Conservation (phyloP, 1,284 basidiomycete species). For the Fomitopsis palustris region DNA sequence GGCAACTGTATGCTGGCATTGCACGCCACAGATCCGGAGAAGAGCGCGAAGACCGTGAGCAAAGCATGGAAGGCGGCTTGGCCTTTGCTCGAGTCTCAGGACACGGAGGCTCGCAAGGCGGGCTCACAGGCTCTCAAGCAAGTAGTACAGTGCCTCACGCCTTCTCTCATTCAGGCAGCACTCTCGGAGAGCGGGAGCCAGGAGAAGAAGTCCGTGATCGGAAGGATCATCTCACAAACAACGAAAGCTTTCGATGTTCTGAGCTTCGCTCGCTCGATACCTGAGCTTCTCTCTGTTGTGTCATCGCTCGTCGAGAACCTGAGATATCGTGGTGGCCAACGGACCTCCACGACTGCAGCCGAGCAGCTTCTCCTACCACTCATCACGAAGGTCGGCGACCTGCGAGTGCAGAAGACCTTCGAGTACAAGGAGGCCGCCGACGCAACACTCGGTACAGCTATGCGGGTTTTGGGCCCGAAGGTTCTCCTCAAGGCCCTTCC, state of each 20-base stretch:
- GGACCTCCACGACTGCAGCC: slow-evolving; percentile 55
- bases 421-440: slow-evolving; percentile 92
- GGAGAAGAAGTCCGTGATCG: slow-evolving; percentile 55
- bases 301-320: slow-evolving; percentile 52
- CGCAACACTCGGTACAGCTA: slow-evolving; percentile 74
- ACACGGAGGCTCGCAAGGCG: slow-evolving; percentile 54
- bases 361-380: slow-evolving; percentile 71
- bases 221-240: slow-evolving; percentile 59
- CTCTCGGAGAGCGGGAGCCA: slow-evolving; percentile 37
- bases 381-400: slow-evolving; percentile 72
- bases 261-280: slow-evolving; percentile 63
- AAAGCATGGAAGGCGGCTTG: slow-evolving; percentile 79
- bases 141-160: slow-evolving; percentile 68
- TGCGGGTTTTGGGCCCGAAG: slow-evolving; percentile 85
- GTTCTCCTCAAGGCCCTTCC: slow-evolving; percentile 77
- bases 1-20: slow-evolving; percentile 68
- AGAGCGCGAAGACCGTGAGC: slow-evolving; percentile 50
- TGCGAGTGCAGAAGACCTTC: slow-evolving; percentile 80
- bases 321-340: slow-evolving; percentile 34
- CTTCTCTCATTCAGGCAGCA: slow-evolving; percentile 54
- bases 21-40: slow-evolving; percentile 42
- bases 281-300: slow-evolving; percentile 66
- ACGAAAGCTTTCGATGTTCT: slow-evolving; percentile 69
- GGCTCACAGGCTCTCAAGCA: slow-evolving; percentile 62
- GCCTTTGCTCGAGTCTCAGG: slow-evolving; percentile 66